Evolutionary conservation across 306 rosid genomes (phyloP).

Genomic region (Crotalaria pallida): DNA sequence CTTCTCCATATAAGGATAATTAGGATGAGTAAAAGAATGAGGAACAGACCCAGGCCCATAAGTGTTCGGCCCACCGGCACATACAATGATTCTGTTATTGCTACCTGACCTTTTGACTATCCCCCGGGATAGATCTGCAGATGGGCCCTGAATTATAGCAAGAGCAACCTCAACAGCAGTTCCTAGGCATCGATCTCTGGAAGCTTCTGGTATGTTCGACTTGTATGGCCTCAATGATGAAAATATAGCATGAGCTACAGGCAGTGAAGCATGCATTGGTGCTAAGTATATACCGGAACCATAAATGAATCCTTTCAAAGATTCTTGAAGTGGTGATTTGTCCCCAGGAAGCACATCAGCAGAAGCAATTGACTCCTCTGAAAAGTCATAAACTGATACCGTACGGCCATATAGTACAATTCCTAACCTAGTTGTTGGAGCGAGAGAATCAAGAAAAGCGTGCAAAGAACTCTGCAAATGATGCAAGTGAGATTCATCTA

Average conservation of each 20-base stretch:
- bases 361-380: conserved; percentile 88
- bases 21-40: conserved; percentile 81
- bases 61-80: conserved; percentile 96
- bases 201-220: conserved; percentile 71
- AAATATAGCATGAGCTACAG: conserved; percentile 87
- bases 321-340: conserved; percentile 72
- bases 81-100: conserved; percentile 82
- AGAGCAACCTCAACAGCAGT: conserved; percentile 97
- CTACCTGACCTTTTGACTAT: conserved; percentile 81
- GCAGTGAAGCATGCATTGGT: conserved; percentile 88
- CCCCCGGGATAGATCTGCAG: conserved; percentile 92
- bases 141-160: conserved; percentile 88
- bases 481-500: conserved; percentile 88
- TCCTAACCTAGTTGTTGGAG: conserved; percentile 79
- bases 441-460: conserved; percentile 91
- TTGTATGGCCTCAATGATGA: conserved; percentile 86
- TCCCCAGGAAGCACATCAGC: conserved; percentile 99
- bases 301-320: conserved; percentile 68
- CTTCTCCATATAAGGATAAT: conserved; percentile 92
- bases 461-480: conserved; percentile 95
- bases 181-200: conserved; percentile 95
- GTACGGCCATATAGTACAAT: conserved; percentile 87
- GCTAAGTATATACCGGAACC: conserved; percentile 94
- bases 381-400: conserved; percentile 86
- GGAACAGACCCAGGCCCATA: conserved; percentile 98